Evolutionary conservation across 306 rosid species (phyloP).

Genomic region (Begonia loranthoides): DNA sequence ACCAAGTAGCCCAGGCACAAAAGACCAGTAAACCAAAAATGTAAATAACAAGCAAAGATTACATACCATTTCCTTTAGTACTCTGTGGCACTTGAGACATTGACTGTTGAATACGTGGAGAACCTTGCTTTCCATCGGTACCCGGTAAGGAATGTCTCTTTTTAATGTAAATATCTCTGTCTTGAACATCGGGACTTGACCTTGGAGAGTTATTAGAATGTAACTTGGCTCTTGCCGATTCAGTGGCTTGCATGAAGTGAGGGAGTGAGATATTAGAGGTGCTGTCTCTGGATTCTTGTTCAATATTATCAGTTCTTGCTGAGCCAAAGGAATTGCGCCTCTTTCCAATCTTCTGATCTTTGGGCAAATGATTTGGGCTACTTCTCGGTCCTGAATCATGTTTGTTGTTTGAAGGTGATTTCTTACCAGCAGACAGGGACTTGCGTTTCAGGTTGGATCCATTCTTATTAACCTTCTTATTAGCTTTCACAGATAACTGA

Average conservation of each 20-base stretch:
- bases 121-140: slow-evolving; percentile 67
- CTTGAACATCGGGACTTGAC: slow-evolving; percentile 89
- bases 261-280: slow-evolving; percentile 49
- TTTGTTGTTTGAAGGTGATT: slow-evolving; percentile 47
- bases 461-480: slow-evolving; percentile 32
- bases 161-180: slow-evolving; percentile 41
- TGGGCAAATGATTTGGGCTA: slow-evolving; percentile 9
- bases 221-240: slow-evolving; percentile 90
- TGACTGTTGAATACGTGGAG: slow-evolving; percentile 66
- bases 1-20: no score
- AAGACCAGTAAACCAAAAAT: no score
- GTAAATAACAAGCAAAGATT: slow-evolving; percentile 11
- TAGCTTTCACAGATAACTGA: slow-evolving; percentile 55
- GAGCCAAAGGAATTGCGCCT: slow-evolving; percentile 67
- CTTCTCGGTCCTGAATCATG: slow-evolving; percentile 43
- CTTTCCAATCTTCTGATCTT: slow-evolving; percentile 51
- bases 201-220: slow-evolving; percentile 61
- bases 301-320: slow-evolving; percentile 39
- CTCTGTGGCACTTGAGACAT: slow-evolving; percentile 53
- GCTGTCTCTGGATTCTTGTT: slow-evolving; percentile 59
- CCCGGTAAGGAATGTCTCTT: slow-evolving; percentile 91
- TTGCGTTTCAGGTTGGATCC: slow-evolving; percentile 36
- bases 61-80: slow-evolving; percentile 34
- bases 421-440: slow-evolving; percentile 31
- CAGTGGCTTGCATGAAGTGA: slow-evolving; percentile 90